A percentile compares a stretch with the other conserved stretches of the same genome.
phyloP scores from a whole-genome alignment of 116 monocot genomes.

The Phalaenopsis hybrid region DNA sequence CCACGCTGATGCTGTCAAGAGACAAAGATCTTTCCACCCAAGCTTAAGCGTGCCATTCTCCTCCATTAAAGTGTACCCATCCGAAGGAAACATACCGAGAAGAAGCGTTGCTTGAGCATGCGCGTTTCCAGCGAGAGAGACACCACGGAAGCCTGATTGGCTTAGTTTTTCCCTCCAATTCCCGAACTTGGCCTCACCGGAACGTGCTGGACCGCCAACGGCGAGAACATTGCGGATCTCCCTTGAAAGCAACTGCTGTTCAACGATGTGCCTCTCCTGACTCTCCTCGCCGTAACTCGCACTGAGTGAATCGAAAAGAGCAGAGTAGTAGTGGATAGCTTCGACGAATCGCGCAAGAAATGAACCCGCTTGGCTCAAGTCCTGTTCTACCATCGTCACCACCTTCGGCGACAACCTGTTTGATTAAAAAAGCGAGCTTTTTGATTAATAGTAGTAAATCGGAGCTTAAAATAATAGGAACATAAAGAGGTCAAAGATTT shows the following conservation, averaged over 20 bases:
- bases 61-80: constrained; percentile 86
- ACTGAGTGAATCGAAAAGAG: constrained; percentile 85
- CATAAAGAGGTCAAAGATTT: background rate
- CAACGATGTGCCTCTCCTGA: constrained; percentile 86
- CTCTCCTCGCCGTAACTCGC: constrained; percentile 89
- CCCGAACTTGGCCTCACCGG: constrained; percentile 80
- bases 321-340: constrained; percentile 98
- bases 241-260: constrained; percentile 89
- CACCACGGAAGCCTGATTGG: constrained; percentile 73
- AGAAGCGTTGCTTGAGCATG: constrained; percentile 81
- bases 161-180: constrained; percentile 88
- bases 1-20: constrained; percentile 90
- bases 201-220: constrained; percentile 79
- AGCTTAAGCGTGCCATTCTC: constrained; percentile 89
- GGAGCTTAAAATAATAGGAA: background rate
- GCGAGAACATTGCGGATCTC: constrained; percentile 97
- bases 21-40: constrained; percentile 92
- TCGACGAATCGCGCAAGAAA: constrained; percentile 90
- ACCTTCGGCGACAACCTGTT: constrained; percentile 86
- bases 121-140: constrained; percentile 79
- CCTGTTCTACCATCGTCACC: constrained; percentile 98
- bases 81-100: constrained; percentile 89
- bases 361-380: constrained; percentile 73
- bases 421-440: background rate
- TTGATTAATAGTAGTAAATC: background rate